phyloP scores from a whole-genome alignment of 257 asterid species.

The Nicotiana tomentosiformis region DNA sequence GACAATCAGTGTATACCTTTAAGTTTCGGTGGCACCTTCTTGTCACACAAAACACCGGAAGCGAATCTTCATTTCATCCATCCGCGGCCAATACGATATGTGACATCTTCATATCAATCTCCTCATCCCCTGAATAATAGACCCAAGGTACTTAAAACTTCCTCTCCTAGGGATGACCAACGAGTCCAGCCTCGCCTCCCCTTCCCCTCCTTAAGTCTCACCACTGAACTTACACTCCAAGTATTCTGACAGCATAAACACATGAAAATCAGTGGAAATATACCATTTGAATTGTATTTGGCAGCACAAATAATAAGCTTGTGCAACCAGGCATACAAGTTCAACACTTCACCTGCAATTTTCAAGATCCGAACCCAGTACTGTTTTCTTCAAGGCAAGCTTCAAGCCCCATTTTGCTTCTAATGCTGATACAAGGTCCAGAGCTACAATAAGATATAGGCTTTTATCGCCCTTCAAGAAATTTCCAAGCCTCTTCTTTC shows the following conservation, averaged over 20 bases:
- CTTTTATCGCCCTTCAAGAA: conserved; percentile 48
- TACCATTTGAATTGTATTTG: conserved; percentile 1
- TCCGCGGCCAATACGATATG: too few relatives aligned
- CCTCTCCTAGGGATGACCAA: too few relatives aligned
- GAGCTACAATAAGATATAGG: conserved; percentile 60
- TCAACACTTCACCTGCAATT: conserved; percentile 55
- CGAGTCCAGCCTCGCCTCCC: too few relatives aligned
- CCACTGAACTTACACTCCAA: too few relatives aligned
- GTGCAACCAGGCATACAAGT: neutral
- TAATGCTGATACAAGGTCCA: conserved; percentile 75
- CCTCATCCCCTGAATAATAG: too few relatives aligned
- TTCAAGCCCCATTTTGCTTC: conserved; percentile 89
- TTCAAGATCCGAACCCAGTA: conserved; percentile 82
- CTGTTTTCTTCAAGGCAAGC: conserved; percentile 59
- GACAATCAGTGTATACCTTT: too few relatives aligned
- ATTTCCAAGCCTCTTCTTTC: conserved; percentile 64
- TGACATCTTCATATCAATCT: too few relatives aligned
- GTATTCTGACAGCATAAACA: neutral
- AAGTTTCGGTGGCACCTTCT: too few relatives aligned
- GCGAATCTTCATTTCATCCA: too few relatives aligned
- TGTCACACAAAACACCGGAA: too few relatives aligned
- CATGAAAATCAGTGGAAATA: neutral
- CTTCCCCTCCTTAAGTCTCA: too few relatives aligned
- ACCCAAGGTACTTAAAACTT: too few relatives aligned
- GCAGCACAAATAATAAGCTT: neutral